Evolutionary conservation across 805 yeast species (phyloP), one percentile per base, ranked within the genome.

Genomic region (Candida patagonica): DNA sequence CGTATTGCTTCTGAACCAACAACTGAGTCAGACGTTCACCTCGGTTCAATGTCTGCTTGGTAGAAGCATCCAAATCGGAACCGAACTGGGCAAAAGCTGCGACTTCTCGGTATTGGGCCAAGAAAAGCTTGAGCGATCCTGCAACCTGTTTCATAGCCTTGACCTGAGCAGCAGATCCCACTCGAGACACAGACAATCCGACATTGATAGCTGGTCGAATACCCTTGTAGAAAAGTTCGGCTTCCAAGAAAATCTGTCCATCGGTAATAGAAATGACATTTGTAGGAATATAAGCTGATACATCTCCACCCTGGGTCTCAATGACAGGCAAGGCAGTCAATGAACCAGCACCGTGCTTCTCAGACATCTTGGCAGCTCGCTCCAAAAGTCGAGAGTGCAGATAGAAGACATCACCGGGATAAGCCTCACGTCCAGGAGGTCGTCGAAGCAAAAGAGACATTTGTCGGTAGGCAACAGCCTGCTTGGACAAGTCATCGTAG

Each of bases 11-110:
- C 78, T 92, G 99, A 75, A 89, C 88, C 70, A 92, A 80, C 70
- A 92, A 76, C 76, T 88, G 97, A 60, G 98, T 92, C 66, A 92
- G 83, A 78, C 99, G 89, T 82, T 92, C 98, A 87, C 99, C 99
- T 83, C 99, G 88, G 62, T 76, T 74, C 69, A 92, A 80, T 63
- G 98, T 92, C 76, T 87, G 96, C 78, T 89, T 92, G 71, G 99
- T 92, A 47, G 96, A 87, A 59, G 99, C 97, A 73, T 92, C 99
- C 70, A 92, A 80, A 74, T 92, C 99, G 58, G 99, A 92, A 81
- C 99, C 99, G 79, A 92, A 92, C 79, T 92, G 99, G 62, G 99
- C 98, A 71, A 92, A 92, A 62, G 99, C 98, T 67, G 98, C 98
- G 61, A 92, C 98, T 81, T 92, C 99, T 86, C 99, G 88, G 84